These are phyloP conservation scores for Thalassia testudinum DNA, from an alignment of 116 monocot species.

Conservation along the genomic window DNA sequence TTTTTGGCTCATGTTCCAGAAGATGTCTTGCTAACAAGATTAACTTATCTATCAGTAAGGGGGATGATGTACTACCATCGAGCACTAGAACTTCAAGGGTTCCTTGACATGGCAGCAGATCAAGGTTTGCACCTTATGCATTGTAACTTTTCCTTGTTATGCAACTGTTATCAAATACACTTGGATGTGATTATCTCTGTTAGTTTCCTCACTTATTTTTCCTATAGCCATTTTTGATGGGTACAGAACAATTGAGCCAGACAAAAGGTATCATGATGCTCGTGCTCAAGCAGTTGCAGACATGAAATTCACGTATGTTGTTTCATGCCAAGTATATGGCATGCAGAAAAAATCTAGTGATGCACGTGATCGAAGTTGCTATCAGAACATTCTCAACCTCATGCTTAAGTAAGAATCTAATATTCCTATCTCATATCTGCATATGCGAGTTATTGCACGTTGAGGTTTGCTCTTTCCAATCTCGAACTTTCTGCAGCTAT, in stretches of 20 bases:
- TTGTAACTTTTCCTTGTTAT: slow-evolving; percentile 4
- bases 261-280: slow-evolving; percentile 17
- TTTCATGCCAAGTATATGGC: slow-evolving; percentile 91
- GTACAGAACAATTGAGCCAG: slow-evolving; percentile 23
- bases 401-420: slow-evolving; percentile 37
- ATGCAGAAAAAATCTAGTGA: slow-evolving; percentile 62
- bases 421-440: neutral
- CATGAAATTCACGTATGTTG: slow-evolving; percentile 91
- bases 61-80: slow-evolving; percentile 96
- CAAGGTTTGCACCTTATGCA: slow-evolving; percentile 18
- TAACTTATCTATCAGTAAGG: slow-evolving; percentile 36
- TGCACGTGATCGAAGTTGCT: slow-evolving; percentile 39
- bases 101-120: slow-evolving; percentile 64
- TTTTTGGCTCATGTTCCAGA: neutral
- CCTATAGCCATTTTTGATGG: slow-evolving; percentile 30
- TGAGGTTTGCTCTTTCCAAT: too few relatives aligned
- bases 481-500: slow-evolving; percentile 22
- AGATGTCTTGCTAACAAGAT: neutral
- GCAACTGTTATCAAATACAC: neutral
- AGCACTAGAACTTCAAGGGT: slow-evolving; percentile 63
- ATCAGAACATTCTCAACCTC: slow-evolving; percentile 77
- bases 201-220: too few relatives aligned
- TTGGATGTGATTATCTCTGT: neutral
- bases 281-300: slow-evolving; percentile 56
- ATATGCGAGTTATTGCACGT: neutral